Evolutionary conservation across 257 asterid genomes (phyloP).

Genomic region (Primulina eburnea): DNA sequence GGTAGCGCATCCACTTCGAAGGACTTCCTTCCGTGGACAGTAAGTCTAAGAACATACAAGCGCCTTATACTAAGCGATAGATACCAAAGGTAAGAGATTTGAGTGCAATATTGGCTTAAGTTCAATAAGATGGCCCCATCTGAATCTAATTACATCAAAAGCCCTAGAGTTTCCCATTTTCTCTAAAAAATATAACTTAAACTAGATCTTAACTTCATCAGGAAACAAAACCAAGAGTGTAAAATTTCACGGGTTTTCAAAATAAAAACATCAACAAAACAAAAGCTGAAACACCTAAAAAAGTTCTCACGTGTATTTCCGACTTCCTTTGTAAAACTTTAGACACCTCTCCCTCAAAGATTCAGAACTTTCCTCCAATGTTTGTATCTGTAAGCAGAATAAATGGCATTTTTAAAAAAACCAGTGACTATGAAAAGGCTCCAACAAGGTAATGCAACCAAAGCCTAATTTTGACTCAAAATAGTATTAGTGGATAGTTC

Average conservation of each 20-base stretch:
- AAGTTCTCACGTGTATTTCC: conserved; percentile 89
- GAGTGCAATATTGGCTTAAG: conserved; percentile 11
- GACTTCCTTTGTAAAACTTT: conserved; percentile 94
- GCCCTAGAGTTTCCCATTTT: neutral
- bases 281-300: conserved; percentile 19
- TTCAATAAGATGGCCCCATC: conserved; percentile 3
- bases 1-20: neutral
- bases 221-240: no score
- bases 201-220: neutral
- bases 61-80: conserved; percentile 2
- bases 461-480: conserved; percentile 9
- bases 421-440: conserved; percentile 18
- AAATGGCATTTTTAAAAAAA: conserved; percentile 12
- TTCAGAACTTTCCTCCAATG: conserved; percentile 91
- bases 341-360: conserved; percentile 87
- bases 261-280: neutral
- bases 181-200: neutral
- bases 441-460: conserved; percentile 14
- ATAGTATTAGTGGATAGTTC: conserved; percentile 13
- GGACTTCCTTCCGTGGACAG: no score
- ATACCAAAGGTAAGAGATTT: neutral
- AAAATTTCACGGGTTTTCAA: neutral
- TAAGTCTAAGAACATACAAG: no score
- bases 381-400: conserved; percentile 66
- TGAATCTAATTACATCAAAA: neutral